Conservation (phyloP, 1,284 basidiomycete genomes). For the Prillingera fragicola region DNA sequence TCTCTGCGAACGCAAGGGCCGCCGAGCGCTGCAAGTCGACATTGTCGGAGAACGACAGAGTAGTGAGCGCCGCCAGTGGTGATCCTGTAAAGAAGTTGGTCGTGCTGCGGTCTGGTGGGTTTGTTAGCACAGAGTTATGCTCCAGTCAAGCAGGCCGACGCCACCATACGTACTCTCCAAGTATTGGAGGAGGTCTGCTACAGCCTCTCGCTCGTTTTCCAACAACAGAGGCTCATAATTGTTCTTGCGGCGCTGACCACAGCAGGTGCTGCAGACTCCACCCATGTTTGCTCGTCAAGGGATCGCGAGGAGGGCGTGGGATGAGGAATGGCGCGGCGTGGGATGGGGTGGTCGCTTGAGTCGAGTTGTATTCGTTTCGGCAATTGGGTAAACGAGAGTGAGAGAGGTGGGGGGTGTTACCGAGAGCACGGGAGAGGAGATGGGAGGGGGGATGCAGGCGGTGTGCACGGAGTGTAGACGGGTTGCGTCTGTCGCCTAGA, state of each 20-base stretch:
- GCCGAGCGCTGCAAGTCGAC: conserved; percentile 98
- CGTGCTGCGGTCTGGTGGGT: conserved; percentile 71
- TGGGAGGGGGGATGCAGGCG: background rate
- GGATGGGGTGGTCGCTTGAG: too few species aligned
- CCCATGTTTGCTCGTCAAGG: conserved; percentile 35
- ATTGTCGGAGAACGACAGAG: conserved; percentile 97
- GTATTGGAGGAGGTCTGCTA: conserved; percentile 94
- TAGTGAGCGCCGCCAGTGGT: conserved; percentile 88
- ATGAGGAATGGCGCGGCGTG: too few species aligned
- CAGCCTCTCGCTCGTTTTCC: conserved; percentile 97
- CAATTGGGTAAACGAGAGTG: background rate
- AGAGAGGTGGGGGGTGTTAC: background rate
- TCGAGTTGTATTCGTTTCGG: background rate
- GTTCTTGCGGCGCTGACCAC: conserved; percentile 51
- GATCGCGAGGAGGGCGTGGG: too few species aligned
- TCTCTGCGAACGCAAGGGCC: conserved; percentile 97
- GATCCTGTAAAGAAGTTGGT: conserved; percentile 95
- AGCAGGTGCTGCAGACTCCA: conserved; percentile 39
- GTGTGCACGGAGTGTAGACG: background rate
- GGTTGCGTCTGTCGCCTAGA: too few species aligned
- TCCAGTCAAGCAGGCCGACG: background rate
- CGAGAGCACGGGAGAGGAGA: background rate
- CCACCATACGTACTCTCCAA: conserved; percentile 73
- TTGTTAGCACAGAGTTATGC: background rate
- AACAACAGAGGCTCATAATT: conserved; percentile 88